Evolutionary conservation across 2,329 filamentous ascomycete species (phyloP).

Genomic region (Colletotrichum karsti): DNA sequence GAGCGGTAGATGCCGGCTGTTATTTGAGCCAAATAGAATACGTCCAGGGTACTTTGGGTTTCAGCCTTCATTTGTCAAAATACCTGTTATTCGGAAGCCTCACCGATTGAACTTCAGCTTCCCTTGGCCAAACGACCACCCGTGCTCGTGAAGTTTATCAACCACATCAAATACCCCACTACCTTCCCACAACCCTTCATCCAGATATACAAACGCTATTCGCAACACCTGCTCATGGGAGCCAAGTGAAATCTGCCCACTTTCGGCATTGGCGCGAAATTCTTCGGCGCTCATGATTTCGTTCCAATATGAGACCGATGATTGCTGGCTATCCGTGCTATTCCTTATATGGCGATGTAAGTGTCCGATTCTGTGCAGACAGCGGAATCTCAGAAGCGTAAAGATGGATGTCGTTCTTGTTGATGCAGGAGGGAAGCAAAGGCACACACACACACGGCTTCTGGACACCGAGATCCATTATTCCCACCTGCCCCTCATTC

Average conservation of each 20-base stretch:
- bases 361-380: too few relatives aligned
- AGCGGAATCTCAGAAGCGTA: too few relatives aligned
- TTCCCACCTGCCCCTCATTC: too few relatives aligned
- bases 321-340: too few relatives aligned
- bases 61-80: background rate
- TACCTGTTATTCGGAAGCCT: background rate
- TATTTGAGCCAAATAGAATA: constrained; percentile 27
- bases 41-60: constrained; percentile 21
- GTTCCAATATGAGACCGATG: too few relatives aligned
- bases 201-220: constrained; percentile 25
- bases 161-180: constrained; percentile 22
- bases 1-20: constrained; percentile 21
- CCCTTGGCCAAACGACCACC: constrained; percentile 20
- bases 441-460: too few relatives aligned
- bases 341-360: too few relatives aligned
- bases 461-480: too few relatives aligned
- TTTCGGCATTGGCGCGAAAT: constrained; percentile 10
- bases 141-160: constrained; percentile 15
- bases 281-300: constrained; percentile 21
- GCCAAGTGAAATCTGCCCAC: constrained; percentile 1
- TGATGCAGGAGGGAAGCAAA: too few relatives aligned
- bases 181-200: background rate
- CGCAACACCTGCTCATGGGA: constrained; percentile 17
- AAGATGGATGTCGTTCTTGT: too few relatives aligned
- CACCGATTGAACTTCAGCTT: constrained; percentile 22